phyloP scores from a whole-genome alignment of 495 filamentous ascomycete genomes.

The Paragyromitra xinjiangensis region DNA sequence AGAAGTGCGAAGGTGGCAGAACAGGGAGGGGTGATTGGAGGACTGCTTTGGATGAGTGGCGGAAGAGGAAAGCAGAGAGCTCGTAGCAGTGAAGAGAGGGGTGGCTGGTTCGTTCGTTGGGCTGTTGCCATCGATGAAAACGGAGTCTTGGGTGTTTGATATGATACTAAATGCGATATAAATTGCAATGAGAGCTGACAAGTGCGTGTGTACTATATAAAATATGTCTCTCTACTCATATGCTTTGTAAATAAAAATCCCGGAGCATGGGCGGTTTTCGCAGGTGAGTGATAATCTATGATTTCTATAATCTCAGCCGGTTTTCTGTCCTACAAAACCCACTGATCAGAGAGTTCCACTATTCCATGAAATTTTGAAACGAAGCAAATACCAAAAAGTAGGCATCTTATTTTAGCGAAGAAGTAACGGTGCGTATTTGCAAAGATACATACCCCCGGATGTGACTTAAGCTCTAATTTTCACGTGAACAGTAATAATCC shows the following conservation, averaged over 20 bases:
- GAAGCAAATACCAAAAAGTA: not conserved
- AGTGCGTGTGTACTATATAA: constrained; percentile 9
- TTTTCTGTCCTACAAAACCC: not conserved
- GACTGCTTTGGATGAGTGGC: constrained; percentile 70
- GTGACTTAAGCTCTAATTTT: too few relatives aligned
- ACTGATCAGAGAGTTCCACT: not conserved
- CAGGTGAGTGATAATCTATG: not conserved
- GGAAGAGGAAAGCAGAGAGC: constrained; percentile 60
- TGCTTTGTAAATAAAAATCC: not conserved
- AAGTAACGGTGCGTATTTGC: not conserved
- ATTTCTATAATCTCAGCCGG: not conserved
- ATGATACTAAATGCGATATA: not conserved
- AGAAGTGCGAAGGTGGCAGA: constrained; percentile 71
- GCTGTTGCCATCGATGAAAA: not conserved
- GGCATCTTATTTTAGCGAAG: not conserved
- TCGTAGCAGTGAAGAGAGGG: not conserved
- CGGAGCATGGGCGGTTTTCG: not conserved
- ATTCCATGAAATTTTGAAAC: not conserved
- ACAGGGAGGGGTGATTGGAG: constrained; percentile 64
- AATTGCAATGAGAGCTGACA: not conserved
- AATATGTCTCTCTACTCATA: not conserved
- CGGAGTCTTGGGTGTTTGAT: not conserved
- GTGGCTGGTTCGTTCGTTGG: not conserved
- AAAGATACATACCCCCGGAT: too few relatives aligned
- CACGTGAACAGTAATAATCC: not conserved